Conservation (phyloP, 2,329 filamentous ascomycete genomes). For the Pezicula radicicola region DNA sequence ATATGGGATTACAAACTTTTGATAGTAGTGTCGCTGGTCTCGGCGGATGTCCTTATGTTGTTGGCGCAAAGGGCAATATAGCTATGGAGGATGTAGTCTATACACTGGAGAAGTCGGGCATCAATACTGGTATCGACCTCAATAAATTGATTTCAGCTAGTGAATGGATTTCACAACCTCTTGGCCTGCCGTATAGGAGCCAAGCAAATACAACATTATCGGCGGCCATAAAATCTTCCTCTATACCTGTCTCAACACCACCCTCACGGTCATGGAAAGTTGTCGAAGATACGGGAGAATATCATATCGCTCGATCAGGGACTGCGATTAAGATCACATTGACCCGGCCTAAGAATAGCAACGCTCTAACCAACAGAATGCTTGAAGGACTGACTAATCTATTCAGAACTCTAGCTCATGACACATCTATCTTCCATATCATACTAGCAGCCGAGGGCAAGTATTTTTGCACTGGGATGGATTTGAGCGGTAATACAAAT, state of each 20-base stretch:
- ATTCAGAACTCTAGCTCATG: too few relatives aligned
- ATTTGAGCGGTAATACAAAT: too few relatives aligned
- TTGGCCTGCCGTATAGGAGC: conserved; percentile 45
- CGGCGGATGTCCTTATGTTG: conserved; percentile 66
- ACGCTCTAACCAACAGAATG: too few relatives aligned
- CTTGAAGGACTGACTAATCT: too few relatives aligned
- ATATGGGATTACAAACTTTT: conserved; percentile 61
- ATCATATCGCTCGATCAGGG: too few relatives aligned
- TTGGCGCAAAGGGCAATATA: conserved; percentile 67
- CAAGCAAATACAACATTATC: conserved; percentile 40
- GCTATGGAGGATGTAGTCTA: conserved; percentile 35
- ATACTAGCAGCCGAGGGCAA: too few relatives aligned
- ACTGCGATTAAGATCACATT: too few relatives aligned
- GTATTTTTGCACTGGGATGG: too few relatives aligned
- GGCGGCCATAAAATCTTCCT: not conserved
- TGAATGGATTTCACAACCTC: conserved; percentile 51
- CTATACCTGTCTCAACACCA: not conserved
- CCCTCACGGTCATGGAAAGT: not conserved
- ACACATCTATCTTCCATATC: too few relatives aligned
- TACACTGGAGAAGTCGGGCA: conserved; percentile 50
- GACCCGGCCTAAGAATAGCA: too few relatives aligned
- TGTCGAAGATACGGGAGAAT: not conserved
- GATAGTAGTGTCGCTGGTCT: conserved; percentile 65
- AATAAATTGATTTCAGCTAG: conserved; percentile 52
- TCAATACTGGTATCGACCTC: conserved; percentile 56